Conservation (phyloP, 2,329 filamentous ascomycete species). For the Orbilia blumenaviensis region DNA sequence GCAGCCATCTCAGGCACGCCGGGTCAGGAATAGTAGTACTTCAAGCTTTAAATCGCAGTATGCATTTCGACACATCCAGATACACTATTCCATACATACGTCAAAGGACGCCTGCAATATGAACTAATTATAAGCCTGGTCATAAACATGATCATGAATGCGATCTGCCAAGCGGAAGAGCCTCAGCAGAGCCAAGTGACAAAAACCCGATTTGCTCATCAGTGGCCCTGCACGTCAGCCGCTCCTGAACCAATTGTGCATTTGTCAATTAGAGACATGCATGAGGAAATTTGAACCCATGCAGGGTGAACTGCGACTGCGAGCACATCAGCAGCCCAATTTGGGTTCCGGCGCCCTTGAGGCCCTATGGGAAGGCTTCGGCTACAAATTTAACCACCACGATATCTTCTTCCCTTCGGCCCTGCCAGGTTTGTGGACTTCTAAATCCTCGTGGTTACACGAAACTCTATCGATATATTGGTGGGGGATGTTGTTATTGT, state of each 20-base stretch:
- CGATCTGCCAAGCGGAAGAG: constrained; percentile 21
- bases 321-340: constrained; percentile 12
- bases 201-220: constrained; percentile 33
- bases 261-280: constrained; percentile 49
- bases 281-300: constrained; percentile 40
- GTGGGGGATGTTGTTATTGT: background rate
- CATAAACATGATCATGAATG: no score
- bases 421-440: constrained; percentile 1
- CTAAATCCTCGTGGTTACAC: constrained; percentile 24
- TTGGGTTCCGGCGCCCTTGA: background rate
- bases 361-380: background rate
- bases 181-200: constrained; percentile 16
- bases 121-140: no score
- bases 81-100: no score
- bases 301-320: constrained; percentile 32
- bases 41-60: no score
- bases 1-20: no score
- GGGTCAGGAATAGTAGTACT: no score
- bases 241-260: constrained; percentile 38
- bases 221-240: constrained; percentile 34
- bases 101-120: no score
- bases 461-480: constrained; percentile 1
- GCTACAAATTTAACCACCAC: background rate
- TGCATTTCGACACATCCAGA: no score
- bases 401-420: background rate